Evolutionary conservation across 2,329 filamentous ascomycete species (phyloP).

Genomic region (Colletotrichum tofieldiae): DNA sequence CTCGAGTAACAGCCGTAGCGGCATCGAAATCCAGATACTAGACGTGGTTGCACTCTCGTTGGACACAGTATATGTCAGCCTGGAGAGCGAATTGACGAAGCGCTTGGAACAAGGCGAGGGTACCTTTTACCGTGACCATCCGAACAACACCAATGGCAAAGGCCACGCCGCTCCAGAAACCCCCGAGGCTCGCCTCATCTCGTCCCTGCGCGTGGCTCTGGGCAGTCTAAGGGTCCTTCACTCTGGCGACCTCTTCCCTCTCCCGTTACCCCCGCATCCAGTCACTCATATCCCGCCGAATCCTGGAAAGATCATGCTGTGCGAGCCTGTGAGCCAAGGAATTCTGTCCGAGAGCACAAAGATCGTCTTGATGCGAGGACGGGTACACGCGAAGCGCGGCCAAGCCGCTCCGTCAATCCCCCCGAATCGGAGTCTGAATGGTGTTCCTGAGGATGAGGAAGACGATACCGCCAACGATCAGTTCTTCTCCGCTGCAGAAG

Average conservation of each 20-base stretch:
- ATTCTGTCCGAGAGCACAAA: constrained; percentile 83
- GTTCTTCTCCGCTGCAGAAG: constrained; percentile 93
- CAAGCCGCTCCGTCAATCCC: constrained; percentile 63
- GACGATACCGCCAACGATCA: constrained; percentile 92
- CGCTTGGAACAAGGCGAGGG: constrained; percentile 87
- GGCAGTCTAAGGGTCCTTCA: constrained; percentile 84
- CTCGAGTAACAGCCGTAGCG: constrained; percentile 78
- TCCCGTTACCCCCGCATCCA: constrained; percentile 87
- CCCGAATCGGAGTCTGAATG: constrained; percentile 70
- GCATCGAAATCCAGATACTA: constrained; percentile 87
- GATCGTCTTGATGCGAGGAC: constrained; percentile 83
- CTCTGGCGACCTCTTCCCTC: constrained; percentile 81
- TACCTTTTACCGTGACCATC: constrained; percentile 81
- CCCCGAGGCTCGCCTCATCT: constrained; percentile 60
- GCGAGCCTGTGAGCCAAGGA: constrained; percentile 94
- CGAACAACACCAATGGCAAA: constrained; percentile 58
- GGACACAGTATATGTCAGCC: constrained; percentile 88
- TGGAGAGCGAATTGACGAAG: constrained; percentile 85
- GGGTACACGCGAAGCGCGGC: constrained; percentile 69
- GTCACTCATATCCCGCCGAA: constrained; percentile 89
- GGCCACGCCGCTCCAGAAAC: constrained; percentile 50
- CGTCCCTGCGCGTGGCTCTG: constrained; percentile 82
- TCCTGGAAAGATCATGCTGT: constrained; percentile 91
- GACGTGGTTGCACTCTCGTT: constrained; percentile 86
- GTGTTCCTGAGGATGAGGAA: constrained; percentile 76